Percentiles rank a stretch among this genome's conserved stretches.
Evolutionary conservation across 2,329 filamentous ascomycete genomes (phyloP).

Genomic region (Fusarium sp.): DNA sequence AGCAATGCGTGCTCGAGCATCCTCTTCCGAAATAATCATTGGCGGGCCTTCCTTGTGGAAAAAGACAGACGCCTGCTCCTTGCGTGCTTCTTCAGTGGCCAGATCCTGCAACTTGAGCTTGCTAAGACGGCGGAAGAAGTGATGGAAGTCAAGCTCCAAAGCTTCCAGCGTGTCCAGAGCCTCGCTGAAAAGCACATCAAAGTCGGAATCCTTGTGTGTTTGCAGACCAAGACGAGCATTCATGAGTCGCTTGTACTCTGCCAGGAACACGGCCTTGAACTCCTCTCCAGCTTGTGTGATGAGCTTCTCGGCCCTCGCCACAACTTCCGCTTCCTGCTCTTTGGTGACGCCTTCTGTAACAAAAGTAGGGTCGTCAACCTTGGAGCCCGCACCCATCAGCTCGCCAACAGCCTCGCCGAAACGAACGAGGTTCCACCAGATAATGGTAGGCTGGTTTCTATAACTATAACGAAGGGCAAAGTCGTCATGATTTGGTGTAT

Average conservation of each 20-base stretch:
- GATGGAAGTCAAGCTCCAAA: conserved; percentile 89
- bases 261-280: conserved; percentile 85
- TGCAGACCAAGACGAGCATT: conserved; percentile 79
- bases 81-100: conserved; percentile 69
- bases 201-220: conserved; percentile 74
- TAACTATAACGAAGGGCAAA: conserved; percentile 87
- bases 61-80: conserved; percentile 73
- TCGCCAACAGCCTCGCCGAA: conserved; percentile 91
- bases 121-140: conserved; percentile 87
- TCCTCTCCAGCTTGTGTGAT: conserved; percentile 86
- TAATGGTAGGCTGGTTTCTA: conserved; percentile 91
- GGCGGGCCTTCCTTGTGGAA: conserved; percentile 80
- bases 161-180: conserved; percentile 82
- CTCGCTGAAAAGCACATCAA: conserved; percentile 82
- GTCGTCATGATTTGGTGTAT: conserved; percentile 98
- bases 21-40: conserved; percentile 66
- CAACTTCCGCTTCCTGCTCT: conserved; percentile 72
- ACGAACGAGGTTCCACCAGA: conserved; percentile 98
- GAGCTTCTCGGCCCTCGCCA: conserved; percentile 81
- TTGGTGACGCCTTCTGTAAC: conserved; percentile 72
- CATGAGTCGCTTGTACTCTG: conserved; percentile 92
- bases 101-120: conserved; percentile 69
- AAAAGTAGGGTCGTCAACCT: conserved; percentile 77
- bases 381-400: conserved; percentile 78
- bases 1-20: conserved; percentile 72